Evolutionary conservation across 1,284 basidiomycete genomes (phyloP), one percentile per base, ranked within the genome.

Genomic region (Rhodotorula sp.): DNA sequence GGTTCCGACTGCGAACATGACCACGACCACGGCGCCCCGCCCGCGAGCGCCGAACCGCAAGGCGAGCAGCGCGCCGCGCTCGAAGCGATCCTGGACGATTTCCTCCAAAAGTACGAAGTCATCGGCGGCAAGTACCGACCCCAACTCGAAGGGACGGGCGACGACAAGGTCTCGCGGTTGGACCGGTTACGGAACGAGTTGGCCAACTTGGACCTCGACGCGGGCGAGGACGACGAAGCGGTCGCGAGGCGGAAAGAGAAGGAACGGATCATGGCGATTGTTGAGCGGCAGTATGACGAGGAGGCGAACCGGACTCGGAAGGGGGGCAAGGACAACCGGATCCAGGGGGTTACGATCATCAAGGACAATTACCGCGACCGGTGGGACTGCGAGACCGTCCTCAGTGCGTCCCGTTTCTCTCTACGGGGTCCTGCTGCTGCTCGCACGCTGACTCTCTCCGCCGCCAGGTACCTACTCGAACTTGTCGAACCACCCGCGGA

Each of bases 311-410:
- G 62, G 56, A 55, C 26, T 18, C n/a, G 26, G n/a, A 59, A 55
- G 19, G 23, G 58, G 2, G 28, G 55, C 34, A 61, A 38, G 55
- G 62, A 54, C 49, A 68, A 60, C 10, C 8, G 38, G 52, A 69
- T 73, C 61, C 77, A 66, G 52, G 75, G 62, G 70, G 66, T 66
- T 52, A 38, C 66, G 23, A 66, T 72, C 38, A 79, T 85, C 16
- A 84, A 87, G 62, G 87, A 88, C 56, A 50, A 62, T 48, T 54
- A 69, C 34, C 87, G 88, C 76, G 88, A 89, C 71, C 85, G 88
- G 71, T 97, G 95, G 94, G 94, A 98, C 80, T 94, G 92, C 70
- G 93, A 97, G 82, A 95, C 92, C 0, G 90, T 98, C 64, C 84
- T 97, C 2, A 89, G 94, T 95, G 80, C 81, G 90, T 73, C 21